Percentiles rank a stretch among this genome's conserved stretches.
Evolutionary conservation across 1,284 basidiomycete genomes (phyloP).

Genomic region (Ustilago esculenta): DNA sequence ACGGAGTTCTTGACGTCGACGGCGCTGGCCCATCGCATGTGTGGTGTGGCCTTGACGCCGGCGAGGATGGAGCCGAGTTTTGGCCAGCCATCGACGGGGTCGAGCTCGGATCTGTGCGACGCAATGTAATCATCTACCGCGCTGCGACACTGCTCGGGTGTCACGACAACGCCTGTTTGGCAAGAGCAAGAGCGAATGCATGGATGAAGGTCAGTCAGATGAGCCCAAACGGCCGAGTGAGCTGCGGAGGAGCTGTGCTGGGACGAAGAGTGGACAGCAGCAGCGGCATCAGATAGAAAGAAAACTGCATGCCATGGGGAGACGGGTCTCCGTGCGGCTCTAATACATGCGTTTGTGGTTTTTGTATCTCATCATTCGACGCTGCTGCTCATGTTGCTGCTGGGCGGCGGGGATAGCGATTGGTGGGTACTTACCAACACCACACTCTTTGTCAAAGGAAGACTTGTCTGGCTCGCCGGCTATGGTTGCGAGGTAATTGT

Average conservation of each 20-base stretch:
- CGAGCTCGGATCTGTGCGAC: conserved; percentile 58
- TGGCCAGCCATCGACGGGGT: conserved; percentile 68
- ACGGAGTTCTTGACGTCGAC: conserved; percentile 88
- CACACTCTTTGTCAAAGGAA: conserved; percentile 83
- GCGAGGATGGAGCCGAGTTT: conserved; percentile 60
- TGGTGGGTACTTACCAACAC: conserved; percentile 77
- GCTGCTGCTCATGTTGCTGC: too few relatives aligned
- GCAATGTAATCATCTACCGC: conserved; percentile 75
- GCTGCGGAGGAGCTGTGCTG: too few relatives aligned
- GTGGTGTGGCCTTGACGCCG: conserved; percentile 52
- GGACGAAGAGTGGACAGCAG: conserved; percentile 9
- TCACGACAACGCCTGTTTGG: conserved; percentile 80
- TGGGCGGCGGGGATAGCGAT: background rate
- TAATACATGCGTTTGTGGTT: conserved; percentile 63
- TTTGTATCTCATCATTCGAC: conserved; percentile 47
- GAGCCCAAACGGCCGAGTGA: background rate
- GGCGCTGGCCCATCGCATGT: conserved; percentile 82
- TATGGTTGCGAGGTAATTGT: conserved; percentile 78
- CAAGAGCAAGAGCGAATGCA: background rate
- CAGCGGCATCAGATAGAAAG: conserved; percentile 28
- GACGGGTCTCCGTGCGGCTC: conserved; percentile 47
- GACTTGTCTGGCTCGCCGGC: conserved; percentile 74
- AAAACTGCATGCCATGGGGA: conserved; percentile 50
- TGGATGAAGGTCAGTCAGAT: conserved; percentile 6
- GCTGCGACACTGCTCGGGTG: conserved; percentile 75